Evolutionary conservation across 1,284 basidiomycete genomes (phyloP).

Genomic region (Ceratobasidium sp.): DNA sequence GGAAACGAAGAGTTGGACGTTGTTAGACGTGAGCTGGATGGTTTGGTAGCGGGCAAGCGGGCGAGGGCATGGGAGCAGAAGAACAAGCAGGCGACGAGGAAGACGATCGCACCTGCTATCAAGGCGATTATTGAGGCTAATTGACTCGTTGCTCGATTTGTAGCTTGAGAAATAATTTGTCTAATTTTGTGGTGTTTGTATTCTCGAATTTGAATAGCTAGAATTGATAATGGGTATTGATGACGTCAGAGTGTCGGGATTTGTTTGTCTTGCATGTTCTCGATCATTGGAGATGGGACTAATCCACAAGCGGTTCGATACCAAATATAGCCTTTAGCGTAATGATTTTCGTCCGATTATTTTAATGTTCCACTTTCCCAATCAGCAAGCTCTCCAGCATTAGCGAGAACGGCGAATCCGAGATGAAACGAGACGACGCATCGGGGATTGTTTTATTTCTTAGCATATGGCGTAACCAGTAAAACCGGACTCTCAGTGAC

Average conservation of each 20-base stretch:
- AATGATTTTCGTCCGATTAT: too few relatives aligned
- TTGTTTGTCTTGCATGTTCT: neutral
- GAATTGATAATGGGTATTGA: neutral
- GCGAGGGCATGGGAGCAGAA: constrained; percentile 79
- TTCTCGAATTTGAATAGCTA: neutral
- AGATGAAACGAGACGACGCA: too few relatives aligned
- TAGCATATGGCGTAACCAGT: too few relatives aligned
- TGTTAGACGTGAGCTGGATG: constrained; percentile 54
- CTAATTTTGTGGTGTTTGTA: neutral
- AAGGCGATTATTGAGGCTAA: constrained; percentile 60
- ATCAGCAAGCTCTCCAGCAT: too few relatives aligned
- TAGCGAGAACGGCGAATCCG: too few relatives aligned
- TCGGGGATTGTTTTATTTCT: too few relatives aligned
- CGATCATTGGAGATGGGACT: too few relatives aligned
- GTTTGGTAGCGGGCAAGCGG: constrained; percentile 54
- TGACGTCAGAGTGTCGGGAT: neutral
- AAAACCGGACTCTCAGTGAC: too few relatives aligned
- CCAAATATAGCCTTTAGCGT: too few relatives aligned
- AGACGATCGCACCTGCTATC: constrained; percentile 83
- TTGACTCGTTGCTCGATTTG: neutral
- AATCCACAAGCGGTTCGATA: too few relatives aligned
- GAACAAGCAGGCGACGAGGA: constrained; percentile 80
- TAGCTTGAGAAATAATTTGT: too few relatives aligned
- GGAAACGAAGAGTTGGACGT: constrained; percentile 65
- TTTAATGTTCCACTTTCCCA: too few relatives aligned